phyloP scores from a whole-genome alignment of 2,329 filamentous ascomycete species.

The Pestalotiopsis sp. region DNA sequence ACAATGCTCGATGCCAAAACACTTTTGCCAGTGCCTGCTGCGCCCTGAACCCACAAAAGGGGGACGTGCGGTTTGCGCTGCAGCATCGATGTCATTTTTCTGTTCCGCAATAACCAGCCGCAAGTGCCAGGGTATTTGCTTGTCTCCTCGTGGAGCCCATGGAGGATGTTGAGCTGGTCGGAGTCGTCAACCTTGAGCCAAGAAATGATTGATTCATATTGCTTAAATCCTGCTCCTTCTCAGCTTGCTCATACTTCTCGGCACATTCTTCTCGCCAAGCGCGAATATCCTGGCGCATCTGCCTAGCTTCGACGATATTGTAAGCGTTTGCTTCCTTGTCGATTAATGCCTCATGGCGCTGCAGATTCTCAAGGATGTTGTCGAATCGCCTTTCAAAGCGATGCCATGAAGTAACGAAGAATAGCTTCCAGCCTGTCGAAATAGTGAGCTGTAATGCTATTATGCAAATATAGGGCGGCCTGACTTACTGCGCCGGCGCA shows the following conservation, averaged over 20 bases:
- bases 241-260: not conserved
- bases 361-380: conserved; percentile 21
- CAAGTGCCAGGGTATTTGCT: not conserved
- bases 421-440: not conserved
- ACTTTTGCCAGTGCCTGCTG: not conserved
- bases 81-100: not conserved
- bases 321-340: conserved; percentile 32
- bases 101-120: not conserved
- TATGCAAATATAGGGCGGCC: fast-evolving
- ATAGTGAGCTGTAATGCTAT: not conserved
- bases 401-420: not conserved
- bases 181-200: not conserved
- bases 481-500: not conserved
- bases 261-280: conserved; percentile 18
- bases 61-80: not conserved
- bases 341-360: conserved; percentile 29
- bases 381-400: not conserved
- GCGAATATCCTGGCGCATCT: conserved; percentile 22
- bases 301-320: conserved; percentile 25
- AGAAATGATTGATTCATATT: not conserved
- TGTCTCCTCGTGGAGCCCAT: not conserved
- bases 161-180: not conserved
- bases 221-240: not conserved
- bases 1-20: not conserved
- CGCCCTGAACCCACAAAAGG: not conserved